Base-by-base conservation (phyloP, 2,329 filamentous ascomycete genomes). In the Fusarium falciforme region DNA sequence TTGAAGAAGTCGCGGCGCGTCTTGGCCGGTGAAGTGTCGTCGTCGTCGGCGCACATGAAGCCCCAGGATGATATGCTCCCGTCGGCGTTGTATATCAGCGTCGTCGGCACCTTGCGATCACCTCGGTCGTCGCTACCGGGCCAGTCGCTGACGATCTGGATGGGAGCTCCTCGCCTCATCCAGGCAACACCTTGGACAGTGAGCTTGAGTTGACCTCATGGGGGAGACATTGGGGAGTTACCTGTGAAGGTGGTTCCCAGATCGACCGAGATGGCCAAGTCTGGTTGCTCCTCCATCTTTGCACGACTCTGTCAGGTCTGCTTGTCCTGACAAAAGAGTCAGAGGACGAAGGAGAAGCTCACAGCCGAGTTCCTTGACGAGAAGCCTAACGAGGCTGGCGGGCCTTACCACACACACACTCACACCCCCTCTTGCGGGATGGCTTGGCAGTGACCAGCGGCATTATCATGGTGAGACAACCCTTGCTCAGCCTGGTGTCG, bases 31-130 rank as follows among this genome's bases (percentile, higher is more conserved):
- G 38, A 44, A 1, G 54, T 52, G 3, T 84, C 84, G 12, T 86
- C 83, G 17, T 86, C 82, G 10, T 87, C 85, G 29, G 85, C 84
- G 44, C 87, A 89, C 31, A 86, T 80, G 72, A 87, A 89, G 0
- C 88, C 88, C 88, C 88, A 89, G 1, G 85, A 87, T 0, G 85
- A 85, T 7, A 88, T 79, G 11, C 70, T 79, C 5, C 78, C 78
- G 66, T 84, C 80, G 6, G 78, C 66, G 36, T 85, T 84, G 74
- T 89, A 89, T 17, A 88, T 80, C 5, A 89, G 78, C 5, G 85
- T 83, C 0, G 88, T 89, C 2, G 87, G 87, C 0, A 89, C 87
- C 73, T 89, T 90, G 71, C 88, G 87, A 70, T 89, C 87, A 59
- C 86, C 86, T 65, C 84, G 85, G 64, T 87, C 86, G 12, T 84